Evolutionary conservation across 208 protist genomes (phyloP).

Genomic region (Endotrypanum monterogeii): DNA sequence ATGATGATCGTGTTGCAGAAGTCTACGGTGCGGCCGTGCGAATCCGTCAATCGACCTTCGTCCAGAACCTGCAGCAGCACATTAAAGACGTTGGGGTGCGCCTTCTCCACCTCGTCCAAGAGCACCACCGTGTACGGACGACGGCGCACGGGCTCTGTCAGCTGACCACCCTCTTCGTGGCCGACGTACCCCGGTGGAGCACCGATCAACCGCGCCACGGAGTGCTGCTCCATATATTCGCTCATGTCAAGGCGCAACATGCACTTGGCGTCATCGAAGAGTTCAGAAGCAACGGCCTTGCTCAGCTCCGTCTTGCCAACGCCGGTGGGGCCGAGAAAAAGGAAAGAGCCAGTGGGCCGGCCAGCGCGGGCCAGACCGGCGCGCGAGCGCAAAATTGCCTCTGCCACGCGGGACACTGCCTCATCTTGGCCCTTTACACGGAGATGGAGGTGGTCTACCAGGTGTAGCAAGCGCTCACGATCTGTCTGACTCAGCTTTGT

Average conservation of each 20-base stretch:
- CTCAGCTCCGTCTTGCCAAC: slow-evolving; percentile 97
- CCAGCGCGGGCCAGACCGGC: slow-evolving; percentile 90
- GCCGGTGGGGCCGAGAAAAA: slow-evolving; percentile 97
- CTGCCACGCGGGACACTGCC: slow-evolving; percentile 94
- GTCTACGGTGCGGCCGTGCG: slow-evolving; percentile 95
- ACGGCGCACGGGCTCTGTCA: slow-evolving; percentile 98
- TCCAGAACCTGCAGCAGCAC: slow-evolving; percentile 98
- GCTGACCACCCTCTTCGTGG: slow-evolving; percentile 98
- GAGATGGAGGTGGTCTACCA: slow-evolving; percentile 86
- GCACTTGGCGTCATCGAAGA: slow-evolving; percentile 97
- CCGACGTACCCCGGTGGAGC: slow-evolving; percentile 99
- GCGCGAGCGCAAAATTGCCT: slow-evolving; percentile 96
- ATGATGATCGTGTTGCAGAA: slow-evolving; percentile 99
- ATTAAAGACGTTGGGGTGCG: slow-evolving; percentile 97
- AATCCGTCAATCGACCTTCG: slow-evolving; percentile 98
- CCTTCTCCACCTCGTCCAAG: slow-evolving; percentile 99
- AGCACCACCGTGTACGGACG: slow-evolving; percentile 98
- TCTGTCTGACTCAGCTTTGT: slow-evolving; percentile 89
- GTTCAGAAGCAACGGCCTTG: slow-evolving; percentile 94
- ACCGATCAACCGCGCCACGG: slow-evolving; percentile 97
- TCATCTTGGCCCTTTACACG: slow-evolving; percentile 97
- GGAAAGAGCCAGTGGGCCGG: slow-evolving; percentile 95
- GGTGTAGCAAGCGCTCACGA: slow-evolving; percentile 87
- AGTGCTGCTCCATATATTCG: slow-evolving; percentile 99
- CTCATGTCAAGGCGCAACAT: slow-evolving; percentile 99